phyloP scores from a whole-genome alignment of 2,329 filamentous ascomycete genomes.

The Tolypocladium capitatum region DNA sequence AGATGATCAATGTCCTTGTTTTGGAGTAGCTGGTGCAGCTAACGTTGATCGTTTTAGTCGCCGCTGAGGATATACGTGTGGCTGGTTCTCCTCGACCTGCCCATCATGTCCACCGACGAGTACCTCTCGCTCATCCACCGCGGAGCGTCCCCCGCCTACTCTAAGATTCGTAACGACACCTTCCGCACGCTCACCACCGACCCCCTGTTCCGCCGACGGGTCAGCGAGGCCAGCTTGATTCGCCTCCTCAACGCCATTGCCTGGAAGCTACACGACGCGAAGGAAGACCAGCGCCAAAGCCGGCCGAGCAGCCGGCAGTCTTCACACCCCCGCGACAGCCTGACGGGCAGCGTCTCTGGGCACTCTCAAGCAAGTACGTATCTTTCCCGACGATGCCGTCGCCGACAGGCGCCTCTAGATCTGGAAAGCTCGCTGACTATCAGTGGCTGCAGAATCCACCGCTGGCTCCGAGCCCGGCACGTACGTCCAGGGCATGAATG shows the following conservation, averaged over 20 bases:
- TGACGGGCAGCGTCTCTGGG: conserved; percentile 21
- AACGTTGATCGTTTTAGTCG: conserved; percentile 43
- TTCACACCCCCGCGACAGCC: conserved; percentile 17
- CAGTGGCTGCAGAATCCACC: conserved; percentile 51
- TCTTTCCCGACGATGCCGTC: conserved; percentile 15
- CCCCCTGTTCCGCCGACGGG: conserved; percentile 87
- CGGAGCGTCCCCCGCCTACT: conserved; percentile 84
- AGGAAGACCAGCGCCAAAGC: conserved; percentile 33
- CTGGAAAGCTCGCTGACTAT: conserved; percentile 9
- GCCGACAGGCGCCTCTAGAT: neutral
- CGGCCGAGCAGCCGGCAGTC: conserved; percentile 25
- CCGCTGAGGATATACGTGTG: conserved; percentile 89
- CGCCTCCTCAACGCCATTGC: conserved; percentile 88
- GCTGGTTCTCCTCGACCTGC: conserved; percentile 83
- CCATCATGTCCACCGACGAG: conserved; percentile 70
- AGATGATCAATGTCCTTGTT: neutral
- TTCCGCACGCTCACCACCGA: conserved; percentile 95
- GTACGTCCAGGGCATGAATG: conserved; percentile 98
- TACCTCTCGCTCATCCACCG: conserved; percentile 87
- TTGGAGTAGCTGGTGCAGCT: neutral
- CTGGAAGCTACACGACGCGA: conserved; percentile 79
- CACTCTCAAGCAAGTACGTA: conserved; percentile 25
- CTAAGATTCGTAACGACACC: conserved; percentile 96
- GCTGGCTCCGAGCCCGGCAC: conserved; percentile 55
- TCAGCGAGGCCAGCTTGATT: conserved; percentile 90